A percentile compares a stretch with the other conserved stretches of the same genome.
phyloP scores from a whole-genome alignment of 2,329 filamentous ascomycete species.

The Aspergillus pseudoglaucus region DNA sequence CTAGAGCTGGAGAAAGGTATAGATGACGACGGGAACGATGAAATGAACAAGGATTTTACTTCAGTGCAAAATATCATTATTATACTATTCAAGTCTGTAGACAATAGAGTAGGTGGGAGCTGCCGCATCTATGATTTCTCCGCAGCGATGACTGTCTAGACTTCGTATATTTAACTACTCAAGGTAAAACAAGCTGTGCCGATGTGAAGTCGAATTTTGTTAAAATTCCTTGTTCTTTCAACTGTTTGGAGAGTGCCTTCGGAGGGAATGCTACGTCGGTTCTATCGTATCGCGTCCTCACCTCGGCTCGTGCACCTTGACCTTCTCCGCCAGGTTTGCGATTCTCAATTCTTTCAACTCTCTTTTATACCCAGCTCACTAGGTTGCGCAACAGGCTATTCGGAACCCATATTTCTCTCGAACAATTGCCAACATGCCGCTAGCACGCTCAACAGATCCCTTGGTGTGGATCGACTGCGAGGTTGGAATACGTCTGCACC shows the following conservation, averaged over 20 bases:
- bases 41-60: neutral
- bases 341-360: conserved; percentile 2
- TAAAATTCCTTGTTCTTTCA: neutral
- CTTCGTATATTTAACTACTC: too few species aligned
- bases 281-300: neutral
- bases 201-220: neutral
- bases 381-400: neutral
- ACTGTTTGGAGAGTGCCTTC: neutral
- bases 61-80: too few species aligned
- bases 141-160: too few species aligned
- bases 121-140: too few species aligned
- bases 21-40: neutral
- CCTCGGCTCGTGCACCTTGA: neutral
- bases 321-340: conserved; percentile 17
- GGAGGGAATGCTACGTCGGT: neutral
- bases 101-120: too few species aligned
- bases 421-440: conserved; percentile 29
- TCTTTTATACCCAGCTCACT: neutral
- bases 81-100: too few species aligned
- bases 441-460: conserved; percentile 52
- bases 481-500: conserved; percentile 30
- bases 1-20: neutral
- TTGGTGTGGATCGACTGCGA: conserved; percentile 84
- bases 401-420: neutral
- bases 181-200: too few species aligned